phyloP scores from a whole-genome alignment of 192 early-diverging fungal genomes.

The Lunasporangiospora selenospora region DNA sequence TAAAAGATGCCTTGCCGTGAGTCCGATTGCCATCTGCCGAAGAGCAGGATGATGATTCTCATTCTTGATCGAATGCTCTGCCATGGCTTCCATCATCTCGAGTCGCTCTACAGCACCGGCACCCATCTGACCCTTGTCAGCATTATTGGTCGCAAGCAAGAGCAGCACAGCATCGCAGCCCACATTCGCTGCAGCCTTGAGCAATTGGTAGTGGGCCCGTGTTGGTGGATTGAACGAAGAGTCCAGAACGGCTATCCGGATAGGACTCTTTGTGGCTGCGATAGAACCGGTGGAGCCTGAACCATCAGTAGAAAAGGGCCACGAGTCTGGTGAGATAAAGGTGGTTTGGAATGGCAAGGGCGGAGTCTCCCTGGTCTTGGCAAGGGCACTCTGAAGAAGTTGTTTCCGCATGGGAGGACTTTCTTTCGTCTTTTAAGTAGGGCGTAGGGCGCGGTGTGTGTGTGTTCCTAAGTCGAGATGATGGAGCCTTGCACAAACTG shows the following conservation, averaged over 20 bases:
- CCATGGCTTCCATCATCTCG: slow-evolving; percentile 75
- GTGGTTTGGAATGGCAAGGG: slow-evolving; percentile 42
- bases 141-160: slow-evolving; percentile 69
- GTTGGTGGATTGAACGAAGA: slow-evolving; percentile 83
- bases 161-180: slow-evolving; percentile 68
- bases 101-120: slow-evolving; percentile 65
- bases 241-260: slow-evolving; percentile 66
- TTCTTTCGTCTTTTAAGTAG: no score
- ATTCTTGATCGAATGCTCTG: slow-evolving; percentile 30
- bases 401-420: slow-evolving; percentile 40
- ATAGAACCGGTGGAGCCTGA: no score
- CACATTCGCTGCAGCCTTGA: slow-evolving; percentile 49
- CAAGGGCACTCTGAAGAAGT: slow-evolving; percentile 27
- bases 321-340: slow-evolving; percentile 27
- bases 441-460: no score
- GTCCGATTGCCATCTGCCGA: slow-evolving; percentile 36
- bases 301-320: slow-evolving; percentile 37
- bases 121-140: slow-evolving; percentile 67
- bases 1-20: slow-evolving; percentile 34
- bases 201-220: slow-evolving; percentile 62
- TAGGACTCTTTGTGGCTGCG: slow-evolving; percentile 16
- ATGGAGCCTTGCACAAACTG: neutral
- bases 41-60: slow-evolving; percentile 35
- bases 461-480: no score
- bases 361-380: slow-evolving; percentile 7